Base-by-base conservation (phyloP, 2,329 filamentous ascomycete species). In the Diaporthe capsici region DNA sequence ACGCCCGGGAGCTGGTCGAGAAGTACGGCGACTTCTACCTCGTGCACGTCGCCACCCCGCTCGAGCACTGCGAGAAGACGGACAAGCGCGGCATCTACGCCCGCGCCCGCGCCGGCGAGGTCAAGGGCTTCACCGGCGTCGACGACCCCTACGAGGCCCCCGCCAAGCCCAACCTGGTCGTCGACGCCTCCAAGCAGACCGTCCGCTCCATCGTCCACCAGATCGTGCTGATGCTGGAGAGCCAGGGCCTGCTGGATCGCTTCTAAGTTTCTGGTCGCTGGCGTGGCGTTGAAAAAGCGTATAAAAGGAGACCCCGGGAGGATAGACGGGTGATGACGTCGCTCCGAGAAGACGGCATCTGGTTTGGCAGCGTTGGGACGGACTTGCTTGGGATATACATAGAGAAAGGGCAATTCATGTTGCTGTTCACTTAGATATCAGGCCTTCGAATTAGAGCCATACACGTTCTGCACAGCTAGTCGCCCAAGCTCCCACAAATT, bases 121-220 rank as follows among this genome's bases (percentile, higher is more conserved):
- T 99, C 86, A 97, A 96, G 92, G 96, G 96, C 78, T 99, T 99
- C 90, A 99, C 97, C 10, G 97, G 97, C 81, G 95, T 99, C 75
- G 96, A 98, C 83, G 96, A 98, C 87, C 96, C 97, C 67, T 99
- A 99, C 83, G 97, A 99, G 92, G 83, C 85, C 31, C 97, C 97
- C 13, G 81, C 86, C 79, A 95, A 96, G 86, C 91, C 96, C 44
- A 92, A 98, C 84, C 88, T 99, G 79, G 91, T 92, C 7, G 96
- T 98, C 53, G 94, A 98, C 85, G 84, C 93, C 74, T 93, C 94
- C 86, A 97, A 94, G 90, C 95, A 94, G 86, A 94, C 92, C 79
- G 96, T 98, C 65, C 91, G 97, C 82, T 97, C 94, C 76, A 96
- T 96, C 77, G 97, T 99, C 72, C 97, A 99, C 88, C 94, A 98